A percentile compares a stretch with the other conserved stretches of the same genome.
phyloP scores from a whole-genome alignment of 1,284 basidiomycete genomes.

The Trametes hirsuta region DNA sequence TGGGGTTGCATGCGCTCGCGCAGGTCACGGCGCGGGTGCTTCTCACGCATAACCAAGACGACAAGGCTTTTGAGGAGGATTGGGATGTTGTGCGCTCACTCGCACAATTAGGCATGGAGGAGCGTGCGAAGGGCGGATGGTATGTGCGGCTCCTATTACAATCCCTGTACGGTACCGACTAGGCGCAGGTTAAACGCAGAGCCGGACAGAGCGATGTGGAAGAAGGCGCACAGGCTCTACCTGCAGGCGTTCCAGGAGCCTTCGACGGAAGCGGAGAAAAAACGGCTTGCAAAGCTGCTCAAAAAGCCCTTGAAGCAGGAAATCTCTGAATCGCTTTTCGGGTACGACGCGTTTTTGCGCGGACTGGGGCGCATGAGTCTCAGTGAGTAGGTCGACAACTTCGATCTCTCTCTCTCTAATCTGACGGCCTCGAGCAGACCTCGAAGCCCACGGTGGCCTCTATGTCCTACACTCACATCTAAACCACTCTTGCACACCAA shows the following conservation, averaged over 20 bases:
- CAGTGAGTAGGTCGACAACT: slow-evolving; percentile 49
- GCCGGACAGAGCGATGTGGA: slow-evolving; percentile 66
- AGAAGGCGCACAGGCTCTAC: slow-evolving; percentile 59
- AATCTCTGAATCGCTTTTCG: slow-evolving; percentile 65
- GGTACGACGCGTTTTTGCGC: slow-evolving; percentile 72
- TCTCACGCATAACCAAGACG: slow-evolving; percentile 54
- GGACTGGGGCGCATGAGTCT: slow-evolving; percentile 84
- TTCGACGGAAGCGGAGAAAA: slow-evolving; percentile 49
- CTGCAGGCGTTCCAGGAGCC: slow-evolving; percentile 62
- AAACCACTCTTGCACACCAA: slow-evolving; percentile 84
- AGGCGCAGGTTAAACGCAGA: slow-evolving; percentile 42
- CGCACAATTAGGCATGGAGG: slow-evolving; percentile 69
- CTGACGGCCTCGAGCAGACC: slow-evolving; percentile 47
- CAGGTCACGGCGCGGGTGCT: slow-evolving; percentile 68
- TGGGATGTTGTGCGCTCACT: slow-evolving; percentile 54
- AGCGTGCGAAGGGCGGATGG: slow-evolving; percentile 59
- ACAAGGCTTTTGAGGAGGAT: slow-evolving; percentile 46
- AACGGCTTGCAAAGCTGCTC: slow-evolving; percentile 58
- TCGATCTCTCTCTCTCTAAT: not conserved
- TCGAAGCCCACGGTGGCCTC: slow-evolving; percentile 86
- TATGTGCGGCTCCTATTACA: slow-evolving; percentile 32
- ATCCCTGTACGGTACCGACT: not conserved
- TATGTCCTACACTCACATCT: slow-evolving; percentile 87
- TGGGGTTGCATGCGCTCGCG: slow-evolving; percentile 74
- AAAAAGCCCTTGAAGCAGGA: slow-evolving; percentile 58